These are phyloP conservation scores for Apophysomyces variabilis DNA, from an alignment of 371 early-diverging fungal species.

Conservation along the genomic window DNA sequence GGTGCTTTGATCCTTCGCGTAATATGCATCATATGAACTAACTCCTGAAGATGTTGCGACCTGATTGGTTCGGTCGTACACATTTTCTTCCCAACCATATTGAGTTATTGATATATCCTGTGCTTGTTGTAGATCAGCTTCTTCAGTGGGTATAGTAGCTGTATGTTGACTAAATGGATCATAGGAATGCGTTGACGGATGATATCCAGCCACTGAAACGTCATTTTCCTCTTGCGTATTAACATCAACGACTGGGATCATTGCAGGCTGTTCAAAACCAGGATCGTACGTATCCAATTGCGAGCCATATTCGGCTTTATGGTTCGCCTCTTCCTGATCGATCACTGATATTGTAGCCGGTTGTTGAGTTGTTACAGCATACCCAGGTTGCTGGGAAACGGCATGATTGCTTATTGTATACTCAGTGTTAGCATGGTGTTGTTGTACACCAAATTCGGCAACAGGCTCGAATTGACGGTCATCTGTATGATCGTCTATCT, in stretches of 20 bases:
- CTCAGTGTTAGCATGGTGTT: neutral
- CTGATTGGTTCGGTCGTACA: neutral
- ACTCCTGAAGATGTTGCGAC: neutral
- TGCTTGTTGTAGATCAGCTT: neutral
- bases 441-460: neutral
- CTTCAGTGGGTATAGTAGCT: conserved; percentile 1
- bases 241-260: neutral
- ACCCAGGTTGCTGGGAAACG: neutral
- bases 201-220: neutral
- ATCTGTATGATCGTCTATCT: neutral
- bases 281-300: neutral
- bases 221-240: neutral
- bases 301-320: neutral
- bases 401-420: neutral
- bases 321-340: neutral
- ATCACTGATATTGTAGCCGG: neutral
- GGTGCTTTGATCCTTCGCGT: neutral
- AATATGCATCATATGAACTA: neutral
- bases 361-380: neutral
- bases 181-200: neutral
- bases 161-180: conserved; percentile 7
- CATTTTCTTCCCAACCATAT: conserved; percentile 4
- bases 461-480: neutral
- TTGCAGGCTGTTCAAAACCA: neutral
- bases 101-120: conserved; percentile 1